Conservation (phyloP, 768 basidiomycete genomes). For the Pisolithus albus region DNA sequence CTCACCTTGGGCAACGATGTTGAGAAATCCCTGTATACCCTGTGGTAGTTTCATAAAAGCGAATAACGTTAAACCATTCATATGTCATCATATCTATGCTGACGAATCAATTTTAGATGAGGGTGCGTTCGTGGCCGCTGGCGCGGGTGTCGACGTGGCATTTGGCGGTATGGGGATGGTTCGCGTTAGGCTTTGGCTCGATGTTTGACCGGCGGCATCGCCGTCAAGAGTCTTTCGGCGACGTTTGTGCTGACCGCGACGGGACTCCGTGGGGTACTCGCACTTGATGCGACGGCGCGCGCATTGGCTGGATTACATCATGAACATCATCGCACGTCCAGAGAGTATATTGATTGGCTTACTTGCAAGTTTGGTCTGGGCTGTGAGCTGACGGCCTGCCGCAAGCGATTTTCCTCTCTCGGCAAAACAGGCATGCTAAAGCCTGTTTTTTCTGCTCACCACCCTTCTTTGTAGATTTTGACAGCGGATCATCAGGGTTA, state of each 20-base stretch:
- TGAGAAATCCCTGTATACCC: too few relatives aligned
- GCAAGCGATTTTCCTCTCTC: slow-evolving; percentile 46
- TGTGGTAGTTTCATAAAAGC: background rate
- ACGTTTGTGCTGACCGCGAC: slow-evolving; percentile 41
- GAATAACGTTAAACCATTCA: background rate
- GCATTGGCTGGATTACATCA: slow-evolving; percentile 33
- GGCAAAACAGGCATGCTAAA: slow-evolving; percentile 42
- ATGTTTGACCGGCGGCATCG: slow-evolving; percentile 17
- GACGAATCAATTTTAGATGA: slow-evolving; percentile 16
- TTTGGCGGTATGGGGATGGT: slow-evolving; percentile 12
- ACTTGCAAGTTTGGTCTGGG: slow-evolving; percentile 42
- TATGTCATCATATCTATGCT: slow-evolving; percentile 8
- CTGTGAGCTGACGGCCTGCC: slow-evolving; percentile 35
- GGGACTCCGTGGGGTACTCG: slow-evolving; percentile 44
- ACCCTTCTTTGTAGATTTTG: slow-evolving; percentile 28
- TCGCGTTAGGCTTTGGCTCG: slow-evolving; percentile 16
- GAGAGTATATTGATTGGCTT: slow-evolving; percentile 14
- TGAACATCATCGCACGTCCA: slow-evolving; percentile 10
- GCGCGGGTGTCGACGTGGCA: slow-evolving; percentile 5
- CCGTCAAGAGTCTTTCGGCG: slow-evolving; percentile 26
- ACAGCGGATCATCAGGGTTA: slow-evolving; percentile 27
- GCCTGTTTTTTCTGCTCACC: slow-evolving; percentile 40
- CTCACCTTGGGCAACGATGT: too few relatives aligned
- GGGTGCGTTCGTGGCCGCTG: background rate
- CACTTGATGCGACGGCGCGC: slow-evolving; percentile 40